Evolutionary conservation across 116 monocot species (phyloP).

Genomic region (Papilionanthe hybrid): DNA sequence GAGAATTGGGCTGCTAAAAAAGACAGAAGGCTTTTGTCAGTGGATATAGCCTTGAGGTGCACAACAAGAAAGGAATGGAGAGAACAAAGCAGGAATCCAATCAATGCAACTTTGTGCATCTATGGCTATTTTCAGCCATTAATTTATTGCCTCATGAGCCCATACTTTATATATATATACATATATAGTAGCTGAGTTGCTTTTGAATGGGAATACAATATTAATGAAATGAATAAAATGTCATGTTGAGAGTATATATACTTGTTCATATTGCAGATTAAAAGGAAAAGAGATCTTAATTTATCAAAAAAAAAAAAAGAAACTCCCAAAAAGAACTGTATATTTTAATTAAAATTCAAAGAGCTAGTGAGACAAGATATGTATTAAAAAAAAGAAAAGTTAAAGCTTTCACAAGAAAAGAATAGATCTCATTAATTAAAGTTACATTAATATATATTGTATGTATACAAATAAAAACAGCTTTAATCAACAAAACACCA

Average conservation of each 20-base stretch:
- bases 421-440: neutral
- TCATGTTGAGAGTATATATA: neutral
- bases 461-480: too few species aligned
- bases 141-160: neutral
- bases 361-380: neutral
- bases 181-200: too few species aligned
- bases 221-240: neutral
- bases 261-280: neutral
- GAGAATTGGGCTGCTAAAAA: neutral
- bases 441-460: too few species aligned
- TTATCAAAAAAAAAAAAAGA: neutral
- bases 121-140: neutral
- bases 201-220: neutral
- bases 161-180: neutral
- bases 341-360: neutral
- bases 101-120: neutral
- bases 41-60: neutral
- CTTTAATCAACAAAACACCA: too few species aligned
- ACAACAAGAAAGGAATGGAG: neutral
- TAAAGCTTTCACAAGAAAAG: neutral
- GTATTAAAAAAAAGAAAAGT: neutral
- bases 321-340: neutral
- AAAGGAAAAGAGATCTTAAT: neutral
- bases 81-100: slow-evolving; percentile 5
- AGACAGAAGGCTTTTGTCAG: neutral